These are phyloP conservation scores for Salvia splendens DNA, from an alignment of 257 asterid genomes.

Conservation along the genomic window DNA sequence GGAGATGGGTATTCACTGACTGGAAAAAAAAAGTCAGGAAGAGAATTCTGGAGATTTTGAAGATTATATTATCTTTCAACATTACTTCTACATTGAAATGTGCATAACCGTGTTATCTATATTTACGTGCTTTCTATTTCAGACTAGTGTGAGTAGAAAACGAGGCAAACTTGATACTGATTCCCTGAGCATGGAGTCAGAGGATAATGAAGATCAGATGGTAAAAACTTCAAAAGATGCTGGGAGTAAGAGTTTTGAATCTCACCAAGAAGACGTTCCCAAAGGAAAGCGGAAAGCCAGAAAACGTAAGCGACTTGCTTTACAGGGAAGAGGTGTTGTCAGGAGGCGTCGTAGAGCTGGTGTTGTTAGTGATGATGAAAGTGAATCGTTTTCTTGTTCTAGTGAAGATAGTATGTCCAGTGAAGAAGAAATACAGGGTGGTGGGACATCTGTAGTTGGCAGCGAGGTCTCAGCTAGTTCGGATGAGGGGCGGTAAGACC, in stretches of 20 bases:
- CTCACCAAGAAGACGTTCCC: constrained; percentile 82
- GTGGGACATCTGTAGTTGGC: constrained; percentile 48
- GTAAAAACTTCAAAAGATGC: constrained; percentile 42
- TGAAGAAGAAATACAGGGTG: constrained; percentile 73
- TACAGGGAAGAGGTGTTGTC: constrained; percentile 64
- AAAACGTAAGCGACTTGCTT: constrained; percentile 70
- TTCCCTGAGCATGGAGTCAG: constrained; percentile 61
- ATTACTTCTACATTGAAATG: background rate
- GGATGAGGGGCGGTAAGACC: constrained; percentile 43
- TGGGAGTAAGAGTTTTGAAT: constrained; percentile 57
- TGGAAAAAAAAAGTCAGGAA: background rate
- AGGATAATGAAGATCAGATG: constrained; percentile 60
- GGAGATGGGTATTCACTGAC: background rate
- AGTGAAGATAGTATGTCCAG: constrained; percentile 63
- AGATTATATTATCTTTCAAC: background rate
- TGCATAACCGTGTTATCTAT: constrained; percentile 5
- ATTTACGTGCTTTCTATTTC: constrained; percentile 33
- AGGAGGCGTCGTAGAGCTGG: constrained; percentile 69
- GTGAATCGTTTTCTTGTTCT: constrained; percentile 61
- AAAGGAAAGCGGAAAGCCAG: constrained; percentile 87
- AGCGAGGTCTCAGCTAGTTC: constrained; percentile 73
- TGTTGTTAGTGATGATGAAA: constrained; percentile 72
- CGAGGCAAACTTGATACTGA: constrained; percentile 71
- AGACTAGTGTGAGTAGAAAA: constrained; percentile 78
- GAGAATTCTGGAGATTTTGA: constrained; percentile 7